Percentiles rank a stretch among this genome's conserved stretches.
Evolutionary conservation across 1,139 yeast species (phyloP).

Genomic region (Hyphopichia pseudoburtonii): DNA sequence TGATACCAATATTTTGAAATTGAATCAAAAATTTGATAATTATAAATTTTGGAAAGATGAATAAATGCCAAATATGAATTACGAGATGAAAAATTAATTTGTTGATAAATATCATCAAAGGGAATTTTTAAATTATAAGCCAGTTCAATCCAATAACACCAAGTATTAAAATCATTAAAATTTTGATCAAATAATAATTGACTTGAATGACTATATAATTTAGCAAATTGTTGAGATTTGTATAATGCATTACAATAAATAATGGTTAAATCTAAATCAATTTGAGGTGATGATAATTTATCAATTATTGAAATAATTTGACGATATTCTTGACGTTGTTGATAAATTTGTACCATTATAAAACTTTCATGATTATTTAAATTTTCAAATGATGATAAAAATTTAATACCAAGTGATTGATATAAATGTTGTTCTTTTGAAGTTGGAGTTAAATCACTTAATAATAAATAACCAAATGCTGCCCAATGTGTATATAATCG

Average conservation of each 20-base stretch:
- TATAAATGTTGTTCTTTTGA: constrained; percentile 46
- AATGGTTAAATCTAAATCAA: constrained; percentile 58
- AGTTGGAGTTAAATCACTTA: constrained; percentile 21
- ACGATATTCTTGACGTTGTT: constrained; percentile 22
- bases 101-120: constrained; percentile 15
- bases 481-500: constrained; percentile 47
- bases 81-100: constrained; percentile 43
- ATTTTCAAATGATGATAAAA: constrained; percentile 34
- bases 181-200: constrained; percentile 39
- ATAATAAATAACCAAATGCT: constrained; percentile 41
- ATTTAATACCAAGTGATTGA: constrained; percentile 55
- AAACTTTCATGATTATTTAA: constrained; percentile 9
- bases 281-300: constrained; percentile 30
- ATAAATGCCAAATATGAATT: constrained; percentile 58
- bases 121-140: constrained; percentile 7
- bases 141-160: constrained; percentile 50
- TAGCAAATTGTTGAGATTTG: constrained; percentile 37
- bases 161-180: constrained; percentile 61
- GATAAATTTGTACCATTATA: background rate
- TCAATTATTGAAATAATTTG: constrained; percentile 31
- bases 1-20: constrained; percentile 41
- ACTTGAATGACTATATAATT: constrained; percentile 32
- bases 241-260: constrained; percentile 48
- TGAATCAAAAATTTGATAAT: constrained; percentile 19
- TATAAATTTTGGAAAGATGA: constrained; percentile 36